Evolutionary conservation across 1,284 basidiomycete species (phyloP).

Genomic region (Tylopilus sp.): DNA sequence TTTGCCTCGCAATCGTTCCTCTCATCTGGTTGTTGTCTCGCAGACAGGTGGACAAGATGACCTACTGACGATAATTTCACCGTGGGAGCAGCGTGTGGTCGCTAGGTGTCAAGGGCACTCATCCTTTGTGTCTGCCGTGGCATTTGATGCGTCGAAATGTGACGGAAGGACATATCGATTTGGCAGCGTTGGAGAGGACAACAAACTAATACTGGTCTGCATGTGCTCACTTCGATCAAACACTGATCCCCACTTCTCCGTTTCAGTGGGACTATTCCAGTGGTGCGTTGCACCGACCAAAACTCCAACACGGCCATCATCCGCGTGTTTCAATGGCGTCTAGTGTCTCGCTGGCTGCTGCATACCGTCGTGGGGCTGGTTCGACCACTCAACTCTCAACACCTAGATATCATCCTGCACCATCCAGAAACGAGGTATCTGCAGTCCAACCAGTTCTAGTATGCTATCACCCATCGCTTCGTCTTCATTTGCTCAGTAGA

Average conservation of each 20-base stretch:
- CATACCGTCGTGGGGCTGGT: constrained; percentile 51
- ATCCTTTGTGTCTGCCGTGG: constrained; percentile 86
- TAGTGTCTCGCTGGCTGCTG: constrained; percentile 55
- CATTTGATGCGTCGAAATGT: constrained; percentile 84
- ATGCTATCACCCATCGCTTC: constrained; percentile 33
- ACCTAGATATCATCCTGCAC: constrained; percentile 77
- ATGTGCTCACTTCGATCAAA: not conserved
- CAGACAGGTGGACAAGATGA: constrained; percentile 91
- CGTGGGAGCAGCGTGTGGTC: constrained; percentile 89
- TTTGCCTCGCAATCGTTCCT: not conserved
- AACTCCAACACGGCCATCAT: constrained; percentile 58
- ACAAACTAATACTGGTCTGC: constrained; percentile 80
- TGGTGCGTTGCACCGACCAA: constrained; percentile 71
- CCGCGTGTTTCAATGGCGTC: constrained; percentile 74
- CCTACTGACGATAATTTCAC: constrained; percentile 88
- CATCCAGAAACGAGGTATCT: constrained; percentile 85
- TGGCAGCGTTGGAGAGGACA: constrained; percentile 91
- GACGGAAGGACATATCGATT: constrained; percentile 89
- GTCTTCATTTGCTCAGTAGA: not conserved
- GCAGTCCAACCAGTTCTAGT: constrained; percentile 89
- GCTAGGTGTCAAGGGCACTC: constrained; percentile 96
- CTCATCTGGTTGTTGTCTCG: constrained; percentile 1
- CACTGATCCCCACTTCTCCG: not conserved
- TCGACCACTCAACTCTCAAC: constrained; percentile 54
- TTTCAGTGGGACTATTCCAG: constrained; percentile 88